Percentiles rank a stretch among this genome's conserved stretches.
These are phyloP conservation scores for Xylaria hypoxylon DNA, from an alignment of 2,329 filamentous ascomycete genomes.

Conservation along the genomic window DNA sequence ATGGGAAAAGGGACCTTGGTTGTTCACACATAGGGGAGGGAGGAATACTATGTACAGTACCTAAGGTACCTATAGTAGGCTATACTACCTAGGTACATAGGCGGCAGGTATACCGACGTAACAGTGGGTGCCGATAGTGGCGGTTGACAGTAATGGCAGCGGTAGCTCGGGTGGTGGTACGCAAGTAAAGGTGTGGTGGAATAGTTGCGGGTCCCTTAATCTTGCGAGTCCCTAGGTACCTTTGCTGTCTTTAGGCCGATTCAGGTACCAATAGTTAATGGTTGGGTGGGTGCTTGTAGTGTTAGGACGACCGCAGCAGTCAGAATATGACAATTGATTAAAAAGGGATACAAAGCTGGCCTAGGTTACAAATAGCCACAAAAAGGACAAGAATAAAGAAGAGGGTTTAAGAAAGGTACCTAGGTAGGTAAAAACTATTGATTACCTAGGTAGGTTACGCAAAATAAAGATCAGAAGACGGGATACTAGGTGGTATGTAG, in stretches of 20 bases:
- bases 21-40: slow-evolving; percentile 24
- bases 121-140: slow-evolving; percentile 1
- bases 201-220: slow-evolving; percentile 31
- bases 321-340: neutral
- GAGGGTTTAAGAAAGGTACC: neutral
- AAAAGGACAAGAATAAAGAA: neutral
- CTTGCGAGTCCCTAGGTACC: slow-evolving; percentile 23
- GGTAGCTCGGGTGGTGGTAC: slow-evolving; percentile 4
- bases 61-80: slow-evolving; percentile 5
- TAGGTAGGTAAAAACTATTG: neutral
- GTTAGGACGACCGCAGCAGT: slow-evolving; percentile 3
- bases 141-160: neutral
- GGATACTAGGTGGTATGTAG: too few species aligned
- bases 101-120: slow-evolving; percentile 1
- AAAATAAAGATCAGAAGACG: slow-evolving; percentile 11
- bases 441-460: neutral
- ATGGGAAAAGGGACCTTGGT: slow-evolving; percentile 25
- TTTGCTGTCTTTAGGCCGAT: slow-evolving; percentile 33
- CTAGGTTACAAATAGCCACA: neutral
- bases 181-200: slow-evolving; percentile 21
- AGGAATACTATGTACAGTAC: slow-evolving; percentile 9
- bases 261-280: slow-evolving; percentile 36
- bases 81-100: too few species aligned
- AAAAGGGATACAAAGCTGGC: neutral
- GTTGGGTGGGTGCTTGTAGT: slow-evolving; percentile 20